Conservation (phyloP, 1,284 basidiomycete genomes). For the Omphalotus olearius region DNA sequence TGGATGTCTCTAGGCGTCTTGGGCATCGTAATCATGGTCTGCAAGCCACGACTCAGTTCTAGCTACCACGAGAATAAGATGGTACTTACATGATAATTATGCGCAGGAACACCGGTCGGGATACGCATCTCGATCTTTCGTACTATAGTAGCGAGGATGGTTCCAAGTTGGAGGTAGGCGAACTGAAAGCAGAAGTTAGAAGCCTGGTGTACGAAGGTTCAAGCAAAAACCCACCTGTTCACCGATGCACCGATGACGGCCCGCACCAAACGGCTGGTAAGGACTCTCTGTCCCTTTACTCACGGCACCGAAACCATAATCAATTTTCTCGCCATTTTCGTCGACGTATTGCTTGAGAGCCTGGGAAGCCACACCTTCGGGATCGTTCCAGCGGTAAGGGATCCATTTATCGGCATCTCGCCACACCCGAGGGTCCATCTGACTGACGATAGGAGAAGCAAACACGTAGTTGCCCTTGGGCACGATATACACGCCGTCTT, state of each 20-base stretch:
- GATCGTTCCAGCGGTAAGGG: constrained; percentile 83
- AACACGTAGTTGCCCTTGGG: constrained; percentile 92
- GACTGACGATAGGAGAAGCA: constrained; percentile 85
- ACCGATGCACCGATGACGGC: constrained; percentile 91
- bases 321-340: constrained; percentile 81
- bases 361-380: constrained; percentile 69
- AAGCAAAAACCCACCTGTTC: constrained; percentile 58
- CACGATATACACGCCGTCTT: constrained; percentile 75
- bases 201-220: neutral
- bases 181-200: constrained; percentile 48
- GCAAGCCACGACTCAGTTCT: neutral
- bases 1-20: constrained; percentile 15
- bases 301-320: constrained; percentile 94
- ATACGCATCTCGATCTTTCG: constrained; percentile 76
- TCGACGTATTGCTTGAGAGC: constrained; percentile 75
- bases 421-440: constrained; percentile 89
- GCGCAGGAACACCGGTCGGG: constrained; percentile 64
- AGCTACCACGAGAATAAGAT: neutral
- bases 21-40: constrained; percentile 34
- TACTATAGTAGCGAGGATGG: constrained; percentile 78
- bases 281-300: constrained; percentile 89
- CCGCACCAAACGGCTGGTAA: constrained; percentile 97
- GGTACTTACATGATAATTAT: constrained; percentile 83
- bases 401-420: constrained; percentile 71
- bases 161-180: constrained; percentile 92